These are phyloP conservation scores for Thymus mandschuricus DNA, from an alignment of 257 asterid genomes.

Conservation along the genomic window DNA sequence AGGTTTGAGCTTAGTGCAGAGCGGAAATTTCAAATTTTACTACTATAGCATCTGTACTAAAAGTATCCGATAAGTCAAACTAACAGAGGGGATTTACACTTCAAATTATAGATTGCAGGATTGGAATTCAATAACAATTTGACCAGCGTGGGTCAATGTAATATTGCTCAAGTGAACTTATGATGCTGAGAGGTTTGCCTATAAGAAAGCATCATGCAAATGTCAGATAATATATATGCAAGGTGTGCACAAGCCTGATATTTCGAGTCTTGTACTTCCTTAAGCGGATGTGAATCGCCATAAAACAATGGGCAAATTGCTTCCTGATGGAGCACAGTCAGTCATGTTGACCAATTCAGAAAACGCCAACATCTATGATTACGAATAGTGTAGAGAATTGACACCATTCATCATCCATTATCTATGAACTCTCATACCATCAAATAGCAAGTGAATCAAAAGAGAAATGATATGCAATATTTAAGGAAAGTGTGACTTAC, in stretches of 20 bases:
- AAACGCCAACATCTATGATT: not conserved
- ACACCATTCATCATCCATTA: constrained; percentile 12
- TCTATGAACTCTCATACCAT: not conserved
- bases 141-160: no score
- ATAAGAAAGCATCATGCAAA: not conserved
- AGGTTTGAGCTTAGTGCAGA: not conserved
- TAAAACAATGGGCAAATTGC: not conserved
- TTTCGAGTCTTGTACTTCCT: not conserved
- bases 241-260: not conserved
- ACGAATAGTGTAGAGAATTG: not conserved
- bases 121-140: not conserved
- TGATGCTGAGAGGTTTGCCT: constrained; percentile 2
- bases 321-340: not conserved
- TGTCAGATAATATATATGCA: constrained; percentile 1
- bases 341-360: not conserved
- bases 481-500: constrained; percentile 48
- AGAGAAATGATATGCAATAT: not conserved
- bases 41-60: not conserved
- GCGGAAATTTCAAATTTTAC: not conserved
- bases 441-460: constrained; percentile 8
- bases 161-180: not conserved
- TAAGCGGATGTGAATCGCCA: not conserved
- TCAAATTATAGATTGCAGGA: not conserved
- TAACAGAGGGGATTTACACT: not conserved
- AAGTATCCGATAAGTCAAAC: not conserved